Conservation (phyloP, 2,329 filamentous ascomycete species). For the Trichoderma gracile region DNA sequence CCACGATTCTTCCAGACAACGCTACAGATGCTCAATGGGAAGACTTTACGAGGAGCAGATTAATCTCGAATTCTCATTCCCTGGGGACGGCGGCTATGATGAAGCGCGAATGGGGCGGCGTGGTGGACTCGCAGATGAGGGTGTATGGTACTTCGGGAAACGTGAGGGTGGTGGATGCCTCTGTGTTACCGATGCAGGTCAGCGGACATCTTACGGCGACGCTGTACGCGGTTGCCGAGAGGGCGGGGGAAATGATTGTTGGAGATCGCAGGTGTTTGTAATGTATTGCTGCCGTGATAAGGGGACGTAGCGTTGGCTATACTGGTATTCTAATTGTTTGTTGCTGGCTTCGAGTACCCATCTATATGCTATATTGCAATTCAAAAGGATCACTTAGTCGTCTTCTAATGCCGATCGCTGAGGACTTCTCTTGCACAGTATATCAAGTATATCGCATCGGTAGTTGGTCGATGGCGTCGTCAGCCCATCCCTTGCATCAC, state of each 20-base stretch:
- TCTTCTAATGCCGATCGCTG: too few species aligned
- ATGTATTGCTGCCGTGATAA: not conserved
- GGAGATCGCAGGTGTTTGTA: conserved; percentile 19
- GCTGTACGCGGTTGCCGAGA: conserved; percentile 42
- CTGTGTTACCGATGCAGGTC: conserved; percentile 48
- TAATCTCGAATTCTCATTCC: conserved; percentile 46
- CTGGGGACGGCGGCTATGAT: conserved; percentile 53
- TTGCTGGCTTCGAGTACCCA: too few species aligned
- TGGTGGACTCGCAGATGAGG: conserved; percentile 45
- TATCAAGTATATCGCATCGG: too few species aligned
- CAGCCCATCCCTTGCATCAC: too few species aligned
- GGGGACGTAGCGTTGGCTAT: not conserved
- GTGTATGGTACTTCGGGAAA: conserved; percentile 49
- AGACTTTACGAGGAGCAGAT: conserved; percentile 17
- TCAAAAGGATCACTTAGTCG: too few species aligned
- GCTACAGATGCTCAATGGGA: conserved; percentile 28
- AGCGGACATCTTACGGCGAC: conserved; percentile 38
- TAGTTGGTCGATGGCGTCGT: too few species aligned
- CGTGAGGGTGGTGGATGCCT: conserved; percentile 49
- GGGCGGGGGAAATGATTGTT: conserved; percentile 41
- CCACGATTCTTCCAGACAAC: conserved; percentile 4
- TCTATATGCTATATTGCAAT: too few species aligned
- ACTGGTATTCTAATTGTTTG: not conserved
- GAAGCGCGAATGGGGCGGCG: conserved; percentile 46
- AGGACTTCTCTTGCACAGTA: too few species aligned